Evolutionary conservation across 2,329 filamentous ascomycete genomes (phyloP).

Genomic region (Cercospora sp.): DNA sequence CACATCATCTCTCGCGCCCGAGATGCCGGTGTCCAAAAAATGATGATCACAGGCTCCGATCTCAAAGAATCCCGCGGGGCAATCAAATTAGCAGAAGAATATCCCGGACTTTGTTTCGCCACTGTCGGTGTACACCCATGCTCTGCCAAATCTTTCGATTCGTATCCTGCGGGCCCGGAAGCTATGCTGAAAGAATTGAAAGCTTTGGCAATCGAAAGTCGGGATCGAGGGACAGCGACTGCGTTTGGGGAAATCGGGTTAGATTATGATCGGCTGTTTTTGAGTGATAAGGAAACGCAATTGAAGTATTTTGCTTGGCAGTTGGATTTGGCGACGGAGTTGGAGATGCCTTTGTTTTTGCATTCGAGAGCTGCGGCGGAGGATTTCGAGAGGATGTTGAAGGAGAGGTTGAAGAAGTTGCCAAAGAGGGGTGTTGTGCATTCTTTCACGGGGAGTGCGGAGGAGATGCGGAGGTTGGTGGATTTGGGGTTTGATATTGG

Average conservation of each 20-base stretch:
- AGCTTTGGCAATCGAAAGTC: conserved; percentile 62
- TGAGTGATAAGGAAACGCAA: conserved; percentile 76
- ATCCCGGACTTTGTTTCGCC: conserved; percentile 78
- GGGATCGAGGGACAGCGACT: conserved; percentile 60
- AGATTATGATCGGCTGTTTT: conserved; percentile 89
- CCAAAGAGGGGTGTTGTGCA: conserved; percentile 80
- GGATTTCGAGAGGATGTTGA: conserved; percentile 77
- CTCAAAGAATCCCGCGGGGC: conserved; percentile 75
- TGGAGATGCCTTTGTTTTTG: conserved; percentile 84
- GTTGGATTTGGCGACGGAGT: conserved; percentile 71
- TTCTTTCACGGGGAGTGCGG: conserved; percentile 85
- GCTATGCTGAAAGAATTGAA: conserved; percentile 61
- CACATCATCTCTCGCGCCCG: conserved; percentile 77
- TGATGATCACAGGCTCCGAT: conserved; percentile 92
- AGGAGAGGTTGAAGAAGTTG: conserved; percentile 55
- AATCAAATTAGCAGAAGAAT: conserved; percentile 68
- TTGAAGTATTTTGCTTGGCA: conserved; percentile 83
- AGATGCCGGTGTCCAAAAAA: conserved; percentile 78
- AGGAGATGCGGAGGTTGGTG: conserved; percentile 80
- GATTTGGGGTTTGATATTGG: conserved; percentile 83
- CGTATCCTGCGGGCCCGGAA: conserved; percentile 59
- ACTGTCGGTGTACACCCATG: conserved; percentile 96
- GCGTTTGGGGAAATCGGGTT: conserved; percentile 95
- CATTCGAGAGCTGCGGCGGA: conserved; percentile 84
- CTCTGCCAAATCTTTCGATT: conserved; percentile 75